Evolutionary conservation across 441 rosid genomes (phyloP), one percentile per base, ranked within the genome.

Genomic region (Mallotus japonicus): DNA sequence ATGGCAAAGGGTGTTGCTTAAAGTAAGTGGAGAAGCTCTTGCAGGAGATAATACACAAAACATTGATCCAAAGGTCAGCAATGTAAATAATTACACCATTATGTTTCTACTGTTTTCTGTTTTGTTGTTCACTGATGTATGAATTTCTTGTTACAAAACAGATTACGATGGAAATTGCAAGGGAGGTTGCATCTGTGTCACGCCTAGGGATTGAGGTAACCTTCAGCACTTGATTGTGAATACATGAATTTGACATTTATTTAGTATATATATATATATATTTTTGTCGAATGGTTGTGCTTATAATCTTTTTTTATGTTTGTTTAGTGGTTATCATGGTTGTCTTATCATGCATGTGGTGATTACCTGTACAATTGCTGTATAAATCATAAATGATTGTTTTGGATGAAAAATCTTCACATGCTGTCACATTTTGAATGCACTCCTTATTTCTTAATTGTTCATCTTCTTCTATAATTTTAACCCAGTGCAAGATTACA

Each of bases 21-120:
- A 94, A 87, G 97, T 90, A 47, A 94, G 97, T 56, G 97, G 97
- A 71, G 97, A 95, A 89, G 99, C 97, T 71, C 97, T 95, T 72
- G 96, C 97, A 0, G 97, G 99, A 57, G 97, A 95, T 75, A 85
- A 79, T 20, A 34, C 74, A 15, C 97, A 95, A 76, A 92, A 92
- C 65, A 92, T 95, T 59, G 96, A 91, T 75, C 97, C 97, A 9
- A 95, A 92, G 94, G 99, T 93, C 17, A 49, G 61, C 47, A 16
- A 16, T 68, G 55, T 10, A 32, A 73, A 62, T 44, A 11, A 34
- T 71, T 50, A 47, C 55, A 14, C 53, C 73, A 13, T 42, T 46
- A 40, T 34, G 59, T 77, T 75, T 74, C 40, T 62, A 15, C 28
- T 16, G 6, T 59, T 16, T 14, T 53, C 10, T 68, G 46, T 55